Percentiles rank a stretch among this genome's conserved stretches.
Evolutionary conservation across 1,284 basidiomycete species (phyloP).

Genomic region (Malassezia caprae): DNA sequence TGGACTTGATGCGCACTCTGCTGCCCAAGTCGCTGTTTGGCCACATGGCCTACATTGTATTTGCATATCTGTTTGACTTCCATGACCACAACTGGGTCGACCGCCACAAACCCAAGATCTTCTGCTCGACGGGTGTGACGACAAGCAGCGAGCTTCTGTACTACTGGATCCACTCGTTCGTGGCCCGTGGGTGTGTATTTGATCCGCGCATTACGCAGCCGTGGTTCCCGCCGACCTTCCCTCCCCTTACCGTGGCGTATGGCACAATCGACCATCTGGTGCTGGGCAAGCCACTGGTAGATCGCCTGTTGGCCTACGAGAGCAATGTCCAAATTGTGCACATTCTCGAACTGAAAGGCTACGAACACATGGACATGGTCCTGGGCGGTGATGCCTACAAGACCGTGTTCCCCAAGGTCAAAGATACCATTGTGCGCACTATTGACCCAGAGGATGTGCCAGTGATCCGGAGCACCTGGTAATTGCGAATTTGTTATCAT

Average conservation of each 20-base stretch:
- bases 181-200: constrained; percentile 46
- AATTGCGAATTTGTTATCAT: neutral
- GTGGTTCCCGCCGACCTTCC: constrained; percentile 44
- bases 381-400: constrained; percentile 41
- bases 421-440: constrained; percentile 42
- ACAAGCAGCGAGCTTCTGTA: constrained; percentile 46
- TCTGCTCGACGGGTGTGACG: constrained; percentile 36
- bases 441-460: constrained; percentile 28
- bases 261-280: constrained; percentile 44
- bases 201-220: constrained; percentile 39
- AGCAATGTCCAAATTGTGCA: constrained; percentile 44
- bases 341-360: constrained; percentile 43
- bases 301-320: constrained; percentile 39
- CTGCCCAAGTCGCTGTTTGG: constrained; percentile 41
- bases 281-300: constrained; percentile 40
- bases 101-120: constrained; percentile 46
- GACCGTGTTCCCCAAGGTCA: constrained; percentile 40
- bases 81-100: constrained; percentile 44
- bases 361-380: constrained; percentile 45
- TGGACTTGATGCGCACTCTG: constrained; percentile 33
- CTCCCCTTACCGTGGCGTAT: constrained; percentile 43
- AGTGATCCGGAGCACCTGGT: neutral
- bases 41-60: constrained; percentile 44
- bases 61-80: constrained; percentile 44
- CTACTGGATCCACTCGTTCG: constrained; percentile 46